Conservation (phyloP, 2,329 filamentous ascomycete species). For the Fusarium burgessii region DNA sequence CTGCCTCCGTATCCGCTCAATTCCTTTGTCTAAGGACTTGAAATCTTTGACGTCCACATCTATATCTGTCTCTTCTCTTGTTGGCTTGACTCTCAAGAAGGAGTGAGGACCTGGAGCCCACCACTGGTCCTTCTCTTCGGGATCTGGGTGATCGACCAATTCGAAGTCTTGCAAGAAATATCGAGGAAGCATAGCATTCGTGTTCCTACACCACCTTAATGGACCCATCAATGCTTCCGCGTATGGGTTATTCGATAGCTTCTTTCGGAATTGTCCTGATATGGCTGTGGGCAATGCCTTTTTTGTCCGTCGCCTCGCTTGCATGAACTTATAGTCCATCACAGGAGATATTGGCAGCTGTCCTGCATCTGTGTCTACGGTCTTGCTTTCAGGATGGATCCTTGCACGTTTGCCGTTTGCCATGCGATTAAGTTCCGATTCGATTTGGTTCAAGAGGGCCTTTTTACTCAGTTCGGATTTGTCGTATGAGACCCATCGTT, state of each 20-base stretch:
- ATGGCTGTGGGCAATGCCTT: conserved; percentile 50
- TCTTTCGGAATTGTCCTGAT: conserved; percentile 64
- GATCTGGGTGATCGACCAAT: conserved; percentile 66
- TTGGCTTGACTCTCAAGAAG: conserved; percentile 44
- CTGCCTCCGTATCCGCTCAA: not conserved
- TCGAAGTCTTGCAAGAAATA: conserved; percentile 74
- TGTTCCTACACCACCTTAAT: conserved; percentile 66
- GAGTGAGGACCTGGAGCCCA: conserved; percentile 63
- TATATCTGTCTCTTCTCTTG: not conserved
- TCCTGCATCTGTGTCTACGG: conserved; percentile 59
- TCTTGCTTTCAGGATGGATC: conserved; percentile 57
- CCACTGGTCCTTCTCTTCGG: conserved; percentile 64
- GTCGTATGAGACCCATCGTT: conserved; percentile 52
- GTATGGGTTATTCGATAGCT: conserved; percentile 72
- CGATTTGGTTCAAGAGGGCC: conserved; percentile 49
- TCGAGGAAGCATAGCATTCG: conserved; percentile 62
- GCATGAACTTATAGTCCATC: conserved; percentile 63
- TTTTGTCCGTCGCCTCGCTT: conserved; percentile 57
- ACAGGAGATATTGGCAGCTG: conserved; percentile 66
- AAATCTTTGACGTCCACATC: not conserved
- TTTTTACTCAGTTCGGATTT: conserved; percentile 46
- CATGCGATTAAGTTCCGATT: conserved; percentile 50
- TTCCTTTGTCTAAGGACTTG: not conserved
- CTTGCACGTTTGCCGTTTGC: conserved; percentile 47
- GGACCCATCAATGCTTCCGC: conserved; percentile 72